Evolutionary conservation across 768 basidiomycete species (phyloP).

Genomic region (Leccinum obscurum): DNA sequence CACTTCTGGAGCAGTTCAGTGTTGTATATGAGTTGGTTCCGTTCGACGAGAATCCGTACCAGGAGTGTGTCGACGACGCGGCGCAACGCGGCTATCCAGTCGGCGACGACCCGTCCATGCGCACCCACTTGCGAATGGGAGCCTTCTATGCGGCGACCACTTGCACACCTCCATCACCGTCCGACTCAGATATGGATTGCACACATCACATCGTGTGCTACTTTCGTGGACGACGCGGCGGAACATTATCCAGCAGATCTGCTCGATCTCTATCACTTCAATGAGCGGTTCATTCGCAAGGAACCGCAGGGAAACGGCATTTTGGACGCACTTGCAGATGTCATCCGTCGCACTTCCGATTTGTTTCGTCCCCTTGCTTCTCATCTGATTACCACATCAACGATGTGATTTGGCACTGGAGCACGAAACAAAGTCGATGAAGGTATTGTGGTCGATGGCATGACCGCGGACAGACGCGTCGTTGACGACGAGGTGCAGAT

Average conservation of each 20-base stretch:
- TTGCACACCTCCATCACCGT: not conserved
- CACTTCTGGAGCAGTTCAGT: not conserved
- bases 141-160: not conserved
- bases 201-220: not conserved
- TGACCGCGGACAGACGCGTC: not conserved
- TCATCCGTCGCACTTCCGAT: not conserved
- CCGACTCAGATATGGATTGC: not conserved
- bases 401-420: not conserved
- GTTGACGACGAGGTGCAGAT: not conserved
- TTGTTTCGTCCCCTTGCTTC: not conserved
- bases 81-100: not conserved
- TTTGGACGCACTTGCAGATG: not conserved
- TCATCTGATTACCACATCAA: not conserved
- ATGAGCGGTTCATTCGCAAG: not conserved
- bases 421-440: not conserved
- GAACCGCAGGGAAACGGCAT: not conserved
- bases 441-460: not conserved
- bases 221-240: not conserved
- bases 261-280: not conserved
- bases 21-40: not conserved
- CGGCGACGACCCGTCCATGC: not conserved
- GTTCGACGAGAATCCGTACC: not conserved
- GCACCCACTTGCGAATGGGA: not conserved
- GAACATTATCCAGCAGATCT: not conserved
- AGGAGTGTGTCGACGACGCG: not conserved